These are phyloP conservation scores for Zychaea mexicana DNA, from an alignment of 371 early-diverging fungal genomes.

Conservation along the genomic window DNA sequence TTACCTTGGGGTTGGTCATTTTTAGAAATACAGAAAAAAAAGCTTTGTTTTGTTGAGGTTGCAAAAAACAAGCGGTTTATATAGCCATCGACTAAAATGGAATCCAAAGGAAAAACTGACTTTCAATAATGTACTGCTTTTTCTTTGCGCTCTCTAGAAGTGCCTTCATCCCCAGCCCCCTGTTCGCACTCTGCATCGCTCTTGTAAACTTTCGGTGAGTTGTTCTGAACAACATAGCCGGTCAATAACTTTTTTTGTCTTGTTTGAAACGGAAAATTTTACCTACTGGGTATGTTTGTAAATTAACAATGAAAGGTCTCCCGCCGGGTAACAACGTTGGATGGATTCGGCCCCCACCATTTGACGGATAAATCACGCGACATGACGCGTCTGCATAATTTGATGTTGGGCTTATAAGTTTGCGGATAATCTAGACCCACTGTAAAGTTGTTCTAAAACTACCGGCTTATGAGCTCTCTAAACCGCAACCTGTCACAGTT, in stretches of 20 bases:
- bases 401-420: not conserved
- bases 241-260: not conserved
- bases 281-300: not conserved
- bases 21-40: not conserved
- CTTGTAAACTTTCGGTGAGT: not conserved
- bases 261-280: not conserved
- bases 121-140: not conserved
- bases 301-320: no score
- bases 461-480: no score
- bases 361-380: not conserved
- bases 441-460: no score
- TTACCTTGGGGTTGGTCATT: slow-evolving; percentile 27
- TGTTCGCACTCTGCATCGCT: not conserved
- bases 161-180: no score
- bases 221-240: not conserved
- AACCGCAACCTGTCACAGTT: no score
- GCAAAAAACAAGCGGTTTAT: slow-evolving; percentile 5
- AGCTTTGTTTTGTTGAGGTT: not conserved
- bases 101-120: slow-evolving; percentile 2
- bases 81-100: slow-evolving; percentile 6
- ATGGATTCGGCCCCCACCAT: no score
- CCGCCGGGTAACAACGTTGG: no score
- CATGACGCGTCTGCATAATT: not conserved
- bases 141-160: not conserved
- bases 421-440: not conserved